These are phyloP conservation scores for Colletotrichum aenigma DNA, from an alignment of 2,329 filamentous ascomycete species.

Conservation along the genomic window DNA sequence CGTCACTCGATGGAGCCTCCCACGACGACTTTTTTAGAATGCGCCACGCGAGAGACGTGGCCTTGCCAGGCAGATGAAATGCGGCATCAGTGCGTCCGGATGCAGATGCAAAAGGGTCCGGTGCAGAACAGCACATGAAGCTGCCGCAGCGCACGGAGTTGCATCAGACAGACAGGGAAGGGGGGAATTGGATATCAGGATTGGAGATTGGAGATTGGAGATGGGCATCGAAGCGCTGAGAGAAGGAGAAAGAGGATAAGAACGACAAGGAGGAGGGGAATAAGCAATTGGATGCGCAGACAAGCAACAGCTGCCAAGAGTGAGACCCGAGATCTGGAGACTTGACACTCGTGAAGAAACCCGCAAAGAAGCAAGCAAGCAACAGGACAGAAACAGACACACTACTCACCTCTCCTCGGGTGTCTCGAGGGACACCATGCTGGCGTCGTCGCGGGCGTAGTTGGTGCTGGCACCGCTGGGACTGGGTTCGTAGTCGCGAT, in stretches of 20 bases:
- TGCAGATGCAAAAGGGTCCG: background rate
- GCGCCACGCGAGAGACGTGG: slow-evolving; percentile 10
- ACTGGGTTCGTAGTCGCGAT: background rate
- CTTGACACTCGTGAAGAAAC: background rate
- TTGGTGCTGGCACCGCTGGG: background rate
- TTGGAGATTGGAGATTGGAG: background rate
- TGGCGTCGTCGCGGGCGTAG: background rate
- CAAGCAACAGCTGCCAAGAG: background rate
- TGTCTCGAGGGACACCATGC: background rate
- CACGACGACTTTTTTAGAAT: background rate
- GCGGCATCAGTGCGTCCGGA: background rate
- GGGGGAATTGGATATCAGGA: background rate
- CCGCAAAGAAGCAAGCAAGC: background rate
- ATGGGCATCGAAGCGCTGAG: background rate
- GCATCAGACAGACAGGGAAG: background rate
- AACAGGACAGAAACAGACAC: background rate
- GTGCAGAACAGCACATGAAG: background rate
- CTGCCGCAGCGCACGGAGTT: background rate
- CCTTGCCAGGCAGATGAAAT: background rate
- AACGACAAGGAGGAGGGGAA: background rate
- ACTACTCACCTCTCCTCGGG: background rate
- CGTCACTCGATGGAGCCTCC: background rate
- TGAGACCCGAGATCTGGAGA: background rate
- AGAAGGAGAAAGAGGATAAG: background rate
- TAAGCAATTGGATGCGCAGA: background rate